Percentiles rank a stretch among this genome's conserved stretches.
Evolutionary conservation across 768 basidiomycete species (phyloP).

Genomic region (Russula vinacea): DNA sequence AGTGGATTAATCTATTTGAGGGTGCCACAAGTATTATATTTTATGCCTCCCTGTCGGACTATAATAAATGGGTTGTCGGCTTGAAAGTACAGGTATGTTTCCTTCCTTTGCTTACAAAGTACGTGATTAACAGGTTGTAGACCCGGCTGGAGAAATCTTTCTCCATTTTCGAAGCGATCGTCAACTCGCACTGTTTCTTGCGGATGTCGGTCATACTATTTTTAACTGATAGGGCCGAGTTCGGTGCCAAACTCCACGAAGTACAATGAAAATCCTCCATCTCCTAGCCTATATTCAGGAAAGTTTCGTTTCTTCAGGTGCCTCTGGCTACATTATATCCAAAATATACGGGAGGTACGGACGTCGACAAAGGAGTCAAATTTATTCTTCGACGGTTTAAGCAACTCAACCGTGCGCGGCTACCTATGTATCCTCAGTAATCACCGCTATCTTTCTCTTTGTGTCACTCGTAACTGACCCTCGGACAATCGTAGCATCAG

Average conservation of each 20-base stretch:
- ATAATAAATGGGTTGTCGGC: conserved; percentile 55
- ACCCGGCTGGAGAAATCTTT: conserved; percentile 49
- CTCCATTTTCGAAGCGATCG: conserved; percentile 47
- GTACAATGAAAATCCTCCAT: conserved; percentile 15
- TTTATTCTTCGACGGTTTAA: conserved; percentile 51
- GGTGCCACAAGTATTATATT: conserved; percentile 67
- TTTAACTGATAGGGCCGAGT: conserved; percentile 46
- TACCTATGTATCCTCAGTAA: neutral
- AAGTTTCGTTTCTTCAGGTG: conserved; percentile 21
- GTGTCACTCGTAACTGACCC: neutral
- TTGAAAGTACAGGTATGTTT: conserved; percentile 2
- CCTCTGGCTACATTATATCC: conserved; percentile 40
- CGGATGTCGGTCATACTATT: conserved; percentile 42
- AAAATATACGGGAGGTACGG: conserved; percentile 44
- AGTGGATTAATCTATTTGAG: conserved; percentile 56
- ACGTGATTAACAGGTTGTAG: conserved; percentile 26
- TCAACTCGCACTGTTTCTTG: conserved; percentile 52
- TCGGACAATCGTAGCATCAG: neutral
- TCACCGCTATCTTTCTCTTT: neutral
- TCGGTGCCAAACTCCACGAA: conserved; percentile 49
- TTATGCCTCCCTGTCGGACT: conserved; percentile 68
- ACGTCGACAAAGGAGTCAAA: conserved; percentile 46
- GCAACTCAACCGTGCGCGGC: conserved; percentile 39
- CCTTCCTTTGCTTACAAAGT: neutral
- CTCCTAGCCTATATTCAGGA: neutral